Conservation (phyloP, 805 yeast species). For the Wickerhamomyces subpelliculosus region DNA sequence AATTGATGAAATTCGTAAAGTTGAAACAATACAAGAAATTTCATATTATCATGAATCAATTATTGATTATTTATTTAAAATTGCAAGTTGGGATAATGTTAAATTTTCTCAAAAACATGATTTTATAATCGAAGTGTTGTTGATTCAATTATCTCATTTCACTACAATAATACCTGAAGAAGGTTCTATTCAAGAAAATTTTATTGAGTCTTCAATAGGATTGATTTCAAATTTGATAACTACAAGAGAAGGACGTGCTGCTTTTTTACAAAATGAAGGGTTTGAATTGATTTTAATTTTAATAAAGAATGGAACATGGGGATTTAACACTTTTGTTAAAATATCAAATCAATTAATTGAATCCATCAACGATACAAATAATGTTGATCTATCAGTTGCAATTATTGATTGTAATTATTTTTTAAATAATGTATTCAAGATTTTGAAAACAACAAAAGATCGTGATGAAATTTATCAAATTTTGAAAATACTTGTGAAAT, state of each 20-base stretch:
- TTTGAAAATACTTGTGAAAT: constrained; percentile 7
- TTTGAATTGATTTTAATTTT: constrained; percentile 10
- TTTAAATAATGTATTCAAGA: constrained; percentile 11
- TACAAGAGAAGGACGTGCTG: constrained; percentile 4
- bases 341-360: constrained; percentile 9
- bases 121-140: not conserved
- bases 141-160: constrained; percentile 3
- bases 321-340: constrained; percentile 7
- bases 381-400: constrained; percentile 7
- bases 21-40: not conserved
- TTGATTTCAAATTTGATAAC: constrained; percentile 3
- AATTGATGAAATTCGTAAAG: not conserved
- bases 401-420: constrained; percentile 8
- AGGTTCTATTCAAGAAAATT: constrained; percentile 4
- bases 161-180: not conserved
- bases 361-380: constrained; percentile 4
- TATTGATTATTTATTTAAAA: not conserved
- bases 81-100: not conserved
- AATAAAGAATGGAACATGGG: constrained; percentile 6
- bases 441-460: constrained; percentile 2
- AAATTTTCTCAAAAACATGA: not conserved
- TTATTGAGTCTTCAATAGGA: constrained; percentile 8
- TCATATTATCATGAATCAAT: not conserved
- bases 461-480: constrained; percentile 2
- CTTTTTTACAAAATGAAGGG: constrained; percentile 14